Conservation (phyloP, 441 rosid species). For the Isatis lusitanica region DNA sequence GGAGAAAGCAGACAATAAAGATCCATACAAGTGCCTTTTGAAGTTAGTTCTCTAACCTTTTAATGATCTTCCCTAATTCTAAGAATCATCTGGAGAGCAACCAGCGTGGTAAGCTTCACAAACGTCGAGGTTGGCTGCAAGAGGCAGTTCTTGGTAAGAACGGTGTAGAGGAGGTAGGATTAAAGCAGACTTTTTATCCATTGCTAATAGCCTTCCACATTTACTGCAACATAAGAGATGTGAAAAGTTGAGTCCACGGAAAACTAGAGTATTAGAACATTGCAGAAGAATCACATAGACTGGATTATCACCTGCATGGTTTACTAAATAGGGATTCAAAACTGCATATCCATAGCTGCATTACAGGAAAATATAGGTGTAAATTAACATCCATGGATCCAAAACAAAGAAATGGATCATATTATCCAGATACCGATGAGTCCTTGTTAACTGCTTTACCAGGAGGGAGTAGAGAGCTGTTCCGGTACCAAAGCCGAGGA, state of each 20-base stretch:
- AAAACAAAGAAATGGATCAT: slow-evolving; percentile 16
- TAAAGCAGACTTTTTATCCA: slow-evolving; percentile 66
- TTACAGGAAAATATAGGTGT: slow-evolving; percentile 20
- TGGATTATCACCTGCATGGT: slow-evolving; percentile 60
- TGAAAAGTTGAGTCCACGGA: background rate
- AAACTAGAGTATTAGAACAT: background rate
- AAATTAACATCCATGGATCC: slow-evolving; percentile 9
- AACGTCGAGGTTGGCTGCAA: slow-evolving; percentile 30
- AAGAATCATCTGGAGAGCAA: slow-evolving; percentile 60
- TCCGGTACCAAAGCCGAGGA: slow-evolving; percentile 57
- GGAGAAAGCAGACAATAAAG: background rate
- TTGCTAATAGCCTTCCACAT: slow-evolving; percentile 67
- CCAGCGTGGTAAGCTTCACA: slow-evolving; percentile 63
- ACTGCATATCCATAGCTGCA: slow-evolving; percentile 82
- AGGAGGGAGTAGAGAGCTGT: slow-evolving; percentile 64
- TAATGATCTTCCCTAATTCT: slow-evolving; percentile 18
- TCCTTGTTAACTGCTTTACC: slow-evolving; percentile 45
- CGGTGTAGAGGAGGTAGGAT: slow-evolving; percentile 76
- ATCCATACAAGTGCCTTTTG: background rate
- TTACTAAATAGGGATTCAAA: slow-evolving; percentile 68
- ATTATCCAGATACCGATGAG: slow-evolving; percentile 7
- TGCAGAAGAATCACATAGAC: background rate
- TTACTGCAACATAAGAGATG: slow-evolving; percentile 48
- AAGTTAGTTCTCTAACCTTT: slow-evolving; percentile 15
- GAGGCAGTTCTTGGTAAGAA: slow-evolving; percentile 46